Evolutionary conservation across 2,329 filamentous ascomycete genomes (phyloP).

Genomic region (Scedosporium minutisporum): DNA sequence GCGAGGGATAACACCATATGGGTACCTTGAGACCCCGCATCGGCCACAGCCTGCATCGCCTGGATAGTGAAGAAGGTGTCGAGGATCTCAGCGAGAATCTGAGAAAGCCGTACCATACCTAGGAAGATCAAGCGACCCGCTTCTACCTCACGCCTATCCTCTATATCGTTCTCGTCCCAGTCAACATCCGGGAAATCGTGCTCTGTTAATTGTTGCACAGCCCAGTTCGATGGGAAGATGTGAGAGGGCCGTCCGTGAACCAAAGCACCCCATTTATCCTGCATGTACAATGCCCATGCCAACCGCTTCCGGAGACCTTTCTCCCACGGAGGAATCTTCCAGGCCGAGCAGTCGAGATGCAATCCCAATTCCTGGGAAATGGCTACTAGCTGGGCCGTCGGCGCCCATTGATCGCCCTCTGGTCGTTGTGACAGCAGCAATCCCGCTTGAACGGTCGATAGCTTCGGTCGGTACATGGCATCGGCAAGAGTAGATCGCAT

Average conservation of each 20-base stretch:
- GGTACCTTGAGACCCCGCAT: conserved; percentile 60
- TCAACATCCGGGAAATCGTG: conserved; percentile 68
- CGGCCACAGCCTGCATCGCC: conserved; percentile 59
- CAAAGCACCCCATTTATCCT: conserved; percentile 83
- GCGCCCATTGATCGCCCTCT: conserved; percentile 70
- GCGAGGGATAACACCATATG: conserved; percentile 64
- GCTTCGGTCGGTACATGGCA: conserved; percentile 71
- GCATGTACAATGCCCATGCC: conserved; percentile 88
- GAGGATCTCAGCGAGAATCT: conserved; percentile 69
- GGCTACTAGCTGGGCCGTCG: conserved; percentile 80
- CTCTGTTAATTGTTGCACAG: conserved; percentile 53
- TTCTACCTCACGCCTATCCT: conserved; percentile 56
- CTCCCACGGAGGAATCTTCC: conserved; percentile 86
- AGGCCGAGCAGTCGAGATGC: conserved; percentile 76
- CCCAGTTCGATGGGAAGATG: conserved; percentile 62
- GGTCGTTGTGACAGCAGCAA: conserved; percentile 65
- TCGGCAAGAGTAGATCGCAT: conserved; percentile 64
- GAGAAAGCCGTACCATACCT: conserved; percentile 66
- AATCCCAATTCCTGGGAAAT: conserved; percentile 80
- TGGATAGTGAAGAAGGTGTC: conserved; percentile 75
- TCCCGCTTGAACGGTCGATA: conserved; percentile 71
- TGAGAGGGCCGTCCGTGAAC: conserved; percentile 81
- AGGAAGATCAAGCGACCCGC: conserved; percentile 61
- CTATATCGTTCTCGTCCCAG: conserved; percentile 50
- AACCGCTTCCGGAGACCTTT: conserved; percentile 74